phyloP scores from a whole-genome alignment of 345 rosid species.

The Melaleuca alternifolia region DNA sequence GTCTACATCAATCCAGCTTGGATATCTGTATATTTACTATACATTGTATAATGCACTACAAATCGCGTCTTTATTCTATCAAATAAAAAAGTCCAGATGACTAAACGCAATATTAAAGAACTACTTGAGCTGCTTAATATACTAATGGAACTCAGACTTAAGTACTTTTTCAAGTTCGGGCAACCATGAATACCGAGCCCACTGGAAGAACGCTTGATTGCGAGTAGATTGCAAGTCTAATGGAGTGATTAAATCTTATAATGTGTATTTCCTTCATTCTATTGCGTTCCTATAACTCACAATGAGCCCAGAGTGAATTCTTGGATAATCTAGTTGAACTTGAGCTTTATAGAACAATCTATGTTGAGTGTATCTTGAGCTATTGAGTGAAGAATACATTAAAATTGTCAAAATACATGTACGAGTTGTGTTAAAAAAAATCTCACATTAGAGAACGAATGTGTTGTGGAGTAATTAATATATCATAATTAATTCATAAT shows the following conservation, averaged over 20 bases:
- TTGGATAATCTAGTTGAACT: too few species aligned
- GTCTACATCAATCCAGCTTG: background rate
- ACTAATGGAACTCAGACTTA: background rate
- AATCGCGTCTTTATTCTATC: too few species aligned
- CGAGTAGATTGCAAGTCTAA: background rate
- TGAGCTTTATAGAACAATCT: background rate
- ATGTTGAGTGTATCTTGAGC: background rate
- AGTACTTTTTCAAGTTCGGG: background rate
- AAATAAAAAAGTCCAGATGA: too few species aligned
- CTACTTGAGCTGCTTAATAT: background rate
- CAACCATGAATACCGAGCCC: background rate
- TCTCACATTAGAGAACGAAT: too few species aligned
- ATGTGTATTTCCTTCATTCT: background rate
- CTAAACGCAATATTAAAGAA: too few species aligned
- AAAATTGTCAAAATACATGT: too few species aligned
- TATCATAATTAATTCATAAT: too few species aligned
- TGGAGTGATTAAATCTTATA: background rate
- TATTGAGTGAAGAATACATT: background rate
- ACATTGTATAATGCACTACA: too few species aligned
- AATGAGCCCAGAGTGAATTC: background rate
- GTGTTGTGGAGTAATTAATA: too few species aligned
- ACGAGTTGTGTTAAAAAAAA: too few species aligned
- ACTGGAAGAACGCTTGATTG: background rate
- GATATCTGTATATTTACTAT: background rate
- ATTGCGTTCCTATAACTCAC: background rate